These are phyloP conservation scores for Salix udensis DNA, from an alignment of 345 rosid genomes.

Conservation along the genomic window DNA sequence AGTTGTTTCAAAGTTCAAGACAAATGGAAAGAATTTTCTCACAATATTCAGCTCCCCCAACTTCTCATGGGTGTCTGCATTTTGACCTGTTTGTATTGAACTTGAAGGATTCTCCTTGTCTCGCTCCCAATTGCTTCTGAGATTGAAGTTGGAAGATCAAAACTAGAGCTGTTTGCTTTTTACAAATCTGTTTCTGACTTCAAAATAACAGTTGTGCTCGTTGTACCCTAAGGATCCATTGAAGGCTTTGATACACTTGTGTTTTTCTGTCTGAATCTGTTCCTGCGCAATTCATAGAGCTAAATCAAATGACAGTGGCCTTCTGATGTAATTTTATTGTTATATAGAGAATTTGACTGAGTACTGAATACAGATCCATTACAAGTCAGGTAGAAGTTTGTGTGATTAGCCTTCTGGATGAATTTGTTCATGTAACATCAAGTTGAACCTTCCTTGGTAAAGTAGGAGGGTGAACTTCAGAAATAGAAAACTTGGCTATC, in stretches of 20 bases:
- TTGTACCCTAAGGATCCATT: slow-evolving; percentile 24
- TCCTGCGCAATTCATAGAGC: slow-evolving; percentile 25
- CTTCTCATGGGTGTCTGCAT: slow-evolving; percentile 21
- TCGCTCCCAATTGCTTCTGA: slow-evolving; percentile 7
- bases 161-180: slow-evolving; percentile 13
- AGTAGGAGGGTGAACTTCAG: slow-evolving; percentile 19
- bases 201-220: slow-evolving; percentile 21
- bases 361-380: slow-evolving; percentile 15
- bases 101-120: slow-evolving; percentile 16
- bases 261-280: slow-evolving; percentile 18
- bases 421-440: slow-evolving; percentile 29
- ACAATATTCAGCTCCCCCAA: slow-evolving; percentile 24
- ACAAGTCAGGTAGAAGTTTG: slow-evolving; percentile 16
- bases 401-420: slow-evolving; percentile 24
- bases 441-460: slow-evolving; percentile 13
- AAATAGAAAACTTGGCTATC: slow-evolving; percentile 15
- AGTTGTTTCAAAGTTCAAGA: slow-evolving; percentile 34
- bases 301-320: slow-evolving; percentile 21
- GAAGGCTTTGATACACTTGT: slow-evolving; percentile 22
- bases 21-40: slow-evolving; percentile 33
- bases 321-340: slow-evolving; percentile 20
- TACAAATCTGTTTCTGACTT: slow-evolving; percentile 29
- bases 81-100: slow-evolving; percentile 29
- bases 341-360: slow-evolving; percentile 22
- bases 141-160: slow-evolving; percentile 27